Base-by-base conservation (phyloP, 2,329 filamentous ascomycete species). In the Colletotrichum trifolii region DNA sequence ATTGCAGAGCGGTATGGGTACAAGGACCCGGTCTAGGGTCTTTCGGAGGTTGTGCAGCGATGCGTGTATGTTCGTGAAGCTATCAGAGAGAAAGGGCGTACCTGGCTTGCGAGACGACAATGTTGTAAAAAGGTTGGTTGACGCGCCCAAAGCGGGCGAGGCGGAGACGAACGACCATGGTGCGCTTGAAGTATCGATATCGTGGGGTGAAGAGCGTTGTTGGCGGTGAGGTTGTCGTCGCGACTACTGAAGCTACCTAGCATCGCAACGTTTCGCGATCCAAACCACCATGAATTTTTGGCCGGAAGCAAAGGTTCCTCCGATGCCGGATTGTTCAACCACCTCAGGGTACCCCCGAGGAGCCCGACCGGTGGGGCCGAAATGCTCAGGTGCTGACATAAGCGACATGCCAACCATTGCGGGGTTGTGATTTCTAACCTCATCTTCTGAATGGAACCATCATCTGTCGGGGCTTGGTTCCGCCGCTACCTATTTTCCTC, bases 61-160 rank as follows among this genome's bases (percentile, higher is more conserved):
- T 33, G 56, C n/a, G 39, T 45, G 25, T 8, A 3, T 8, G 35
- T 10, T 48, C 38, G 36, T 12, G 15, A 53, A 49, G 39, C 35
- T 36, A 0, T 11, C 6, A 17, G 35, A 6, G 6, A 39, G 15
- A 34, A 13, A 39, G 39, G 12, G 13, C 84, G 69, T 86, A 96
- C 92, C 94, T 90, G 50, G 94, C 94, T 74, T 98, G 95, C 13
- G 94, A 88, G 69, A 99, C 92, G 70, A 98, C 93, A 69, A 99
- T 97, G 82, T 99, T 99, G 86, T 97, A 99, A 73, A 97, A 91
- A 2, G 96, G 95, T n/a, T 87, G 78, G 76, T 97, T 94, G 69
- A 87, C 89, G 78, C 91, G 93, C 76, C 94, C 94, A 78, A 98
- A 97, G 78, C 96, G 94, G 72, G 96, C 92, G 72, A 99, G 89